Conservation (phyloP, 306 rosid species). For the Purshia tridentata region DNA sequence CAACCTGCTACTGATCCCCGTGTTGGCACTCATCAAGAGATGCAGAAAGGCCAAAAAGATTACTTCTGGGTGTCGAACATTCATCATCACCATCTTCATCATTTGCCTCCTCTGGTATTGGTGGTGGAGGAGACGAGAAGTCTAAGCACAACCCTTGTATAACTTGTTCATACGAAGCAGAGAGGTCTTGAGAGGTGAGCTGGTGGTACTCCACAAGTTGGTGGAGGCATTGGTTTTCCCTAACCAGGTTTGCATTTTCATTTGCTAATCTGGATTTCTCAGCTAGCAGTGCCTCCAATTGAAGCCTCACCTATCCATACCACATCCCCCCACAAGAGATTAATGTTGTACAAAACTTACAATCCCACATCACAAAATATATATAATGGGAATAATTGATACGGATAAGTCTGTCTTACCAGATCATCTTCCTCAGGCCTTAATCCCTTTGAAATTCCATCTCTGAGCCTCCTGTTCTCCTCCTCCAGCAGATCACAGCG, state of each 20-base stretch:
- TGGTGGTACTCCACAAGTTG: conserved; percentile 97
- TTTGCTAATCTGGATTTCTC: conserved; percentile 90
- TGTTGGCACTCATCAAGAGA: conserved; percentile 31
- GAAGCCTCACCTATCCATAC: conserved; percentile 78
- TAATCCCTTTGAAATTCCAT: conserved; percentile 62
- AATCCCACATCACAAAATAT: background rate
- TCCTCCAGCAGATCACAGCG: conserved; percentile 72
- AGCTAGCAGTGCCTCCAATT: conserved; percentile 83
- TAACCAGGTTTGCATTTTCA: conserved; percentile 74
- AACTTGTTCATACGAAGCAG: conserved; percentile 62
- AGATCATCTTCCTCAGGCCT: conserved; percentile 94
- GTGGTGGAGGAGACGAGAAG: conserved; percentile 74
- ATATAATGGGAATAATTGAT: background rate
- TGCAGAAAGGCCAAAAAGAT: conserved; percentile 34
- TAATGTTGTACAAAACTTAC: background rate
- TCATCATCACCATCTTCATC: conserved; percentile 24
- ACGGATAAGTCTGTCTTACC: conserved; percentile 38
- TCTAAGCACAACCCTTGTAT: conserved; percentile 75
- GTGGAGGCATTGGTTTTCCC: conserved; percentile 93
- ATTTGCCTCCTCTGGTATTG: conserved; percentile 36
- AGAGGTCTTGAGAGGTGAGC: conserved; percentile 68
- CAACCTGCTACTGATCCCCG: conserved; percentile 14
- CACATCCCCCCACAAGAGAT: conserved; percentile 14
- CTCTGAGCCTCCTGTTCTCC: conserved; percentile 81
- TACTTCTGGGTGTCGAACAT: conserved; percentile 38